Base-by-base conservation (phyloP, 2,329 filamentous ascomycete genomes). In the Pestalotiopsis sp. region DNA sequence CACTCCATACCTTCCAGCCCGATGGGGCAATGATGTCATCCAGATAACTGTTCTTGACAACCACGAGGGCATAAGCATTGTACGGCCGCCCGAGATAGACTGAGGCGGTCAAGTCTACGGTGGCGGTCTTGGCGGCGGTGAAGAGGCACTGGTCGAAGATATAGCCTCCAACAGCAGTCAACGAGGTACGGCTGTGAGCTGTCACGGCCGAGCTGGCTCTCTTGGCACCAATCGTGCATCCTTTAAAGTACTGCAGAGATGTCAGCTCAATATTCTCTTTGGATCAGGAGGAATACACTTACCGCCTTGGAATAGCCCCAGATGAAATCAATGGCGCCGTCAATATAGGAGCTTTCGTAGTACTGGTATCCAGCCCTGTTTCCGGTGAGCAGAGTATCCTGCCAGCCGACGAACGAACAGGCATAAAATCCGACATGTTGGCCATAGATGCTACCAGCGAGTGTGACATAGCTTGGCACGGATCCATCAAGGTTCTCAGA, bases 271-370 rank as follows among this genome's bases (percentile, higher is more conserved):
- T 59, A 3, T 59, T 59, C 57, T 59, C 27, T 3, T 27, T 27
- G 27, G 57, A 31, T 9, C 20, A 20, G 6, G 6, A 59, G 25
- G 57, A 59, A 59, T 59, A 59, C 2, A 59, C 57, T 59, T 59
- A 59, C 57, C 57, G 61, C 61, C 61, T 64, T 64, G 14, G 36
- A 45, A 20, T 64, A 64, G 0, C 84, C 84, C 66, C 85, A 86
- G 64, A 86, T 82, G 68, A 86, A 86, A 68, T 86, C 84, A 27
- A 83, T 86, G 1, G 83, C 85, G 7, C 84, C 85, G 60, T 81
- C 77, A 31, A 86, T 84, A 65, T 82, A 75, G 62, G 78, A 82
- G 12, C 73, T 73, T 6, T 81, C 79, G 71, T 85, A 87, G 49
- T 87, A 78, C 72, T 88, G 85, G 59, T 79, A 79, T 4, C 85